Evolutionary conservation across 108 stramenopile genomes (phyloP), one percentile per base, ranked within the genome.

Genomic region (Schizochytrium sp.): DNA sequence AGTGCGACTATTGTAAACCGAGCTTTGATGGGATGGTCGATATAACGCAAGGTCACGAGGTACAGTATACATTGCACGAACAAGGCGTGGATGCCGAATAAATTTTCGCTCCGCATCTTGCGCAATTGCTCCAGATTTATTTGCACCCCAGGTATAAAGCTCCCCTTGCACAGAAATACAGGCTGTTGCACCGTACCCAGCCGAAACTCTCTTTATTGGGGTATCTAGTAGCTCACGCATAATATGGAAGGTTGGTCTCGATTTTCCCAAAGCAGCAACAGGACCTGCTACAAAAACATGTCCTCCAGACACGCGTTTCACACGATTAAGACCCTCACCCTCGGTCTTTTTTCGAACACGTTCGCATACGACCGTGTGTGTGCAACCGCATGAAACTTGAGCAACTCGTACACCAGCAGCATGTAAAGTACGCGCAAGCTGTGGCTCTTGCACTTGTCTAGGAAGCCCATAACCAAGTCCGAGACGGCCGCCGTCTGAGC

Each of bases 61-160:
- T 19, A 46, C 72, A 41, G 44, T 69, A 64, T 93, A 94, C 4
- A 95, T 60, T 42, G 91, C 91, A 15, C 61, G 44, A 40, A 93
- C 92, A 13, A 55, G 64, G 3, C 90, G 4, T 15, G 95, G 95
- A 40, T 59, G 46, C 40, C 59, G 45, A 17, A 94, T 61, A 59
- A 93, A 93, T 50, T 60, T 57, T 47, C 61, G 15, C 41, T 87
- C 46, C 56, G 61, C 57, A 19, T 91, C 58, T 89, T 92, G 93
- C 44, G 93, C 95, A 57, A 94, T 93, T 91, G 94, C 94, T n/a
- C 94, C 95, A 72, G 89, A 69, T 38, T 87, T 15, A 91, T 95
- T 95, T 47, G 56, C 88, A 44, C 95, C 95, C 95, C 95, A 95
- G 57, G 88, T 89, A 87, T 93, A 93, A 64, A 95, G 88, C 93